phyloP scores from a whole-genome alignment of 257 asterid species.

The Solanum pinnatisectum region DNA sequence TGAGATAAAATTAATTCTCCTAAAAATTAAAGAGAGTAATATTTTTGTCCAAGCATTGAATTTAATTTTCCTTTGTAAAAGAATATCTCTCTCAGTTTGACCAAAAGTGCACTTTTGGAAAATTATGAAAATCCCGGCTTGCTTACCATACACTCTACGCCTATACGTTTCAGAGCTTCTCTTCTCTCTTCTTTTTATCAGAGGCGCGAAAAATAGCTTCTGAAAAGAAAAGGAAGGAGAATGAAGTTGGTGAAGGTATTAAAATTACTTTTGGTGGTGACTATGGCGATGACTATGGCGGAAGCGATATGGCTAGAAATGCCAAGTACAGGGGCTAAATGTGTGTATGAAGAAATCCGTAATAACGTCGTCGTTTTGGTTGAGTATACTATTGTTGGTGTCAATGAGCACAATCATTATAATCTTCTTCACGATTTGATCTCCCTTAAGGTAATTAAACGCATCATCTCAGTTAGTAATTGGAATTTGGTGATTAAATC shows the following conservation, averaged over 20 bases:
- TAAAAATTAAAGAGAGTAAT: too few species aligned
- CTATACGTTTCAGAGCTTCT: not conserved
- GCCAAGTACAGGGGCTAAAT: conserved; percentile 49
- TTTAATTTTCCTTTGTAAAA: too few species aligned
- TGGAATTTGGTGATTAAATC: not conserved
- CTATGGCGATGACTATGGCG: conserved; percentile 24
- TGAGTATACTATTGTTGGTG: conserved; percentile 52
- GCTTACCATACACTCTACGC: not conserved
- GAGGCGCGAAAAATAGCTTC: not conserved
- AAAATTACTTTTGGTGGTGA: not conserved
- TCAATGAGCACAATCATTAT: conserved; percentile 19
- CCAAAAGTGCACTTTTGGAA: not conserved
- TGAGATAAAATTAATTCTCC: too few species aligned
- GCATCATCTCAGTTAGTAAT: too few species aligned
- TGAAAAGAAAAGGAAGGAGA: not conserved
- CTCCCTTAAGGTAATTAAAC: conserved; percentile 41
- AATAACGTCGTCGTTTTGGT: conserved; percentile 57
- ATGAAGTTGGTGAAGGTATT: not conserved
- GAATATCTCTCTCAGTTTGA: not conserved
- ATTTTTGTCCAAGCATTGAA: too few species aligned
- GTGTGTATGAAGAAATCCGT: conserved; percentile 63
- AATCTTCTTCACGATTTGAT: conserved; percentile 33
- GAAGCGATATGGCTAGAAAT: conserved; percentile 59
- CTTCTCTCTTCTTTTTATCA: not conserved
- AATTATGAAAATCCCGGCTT: not conserved